These are phyloP conservation scores for Auxenochlorella protothecoides DNA, from an alignment of 139 green algal species.

Conservation along the genomic window DNA sequence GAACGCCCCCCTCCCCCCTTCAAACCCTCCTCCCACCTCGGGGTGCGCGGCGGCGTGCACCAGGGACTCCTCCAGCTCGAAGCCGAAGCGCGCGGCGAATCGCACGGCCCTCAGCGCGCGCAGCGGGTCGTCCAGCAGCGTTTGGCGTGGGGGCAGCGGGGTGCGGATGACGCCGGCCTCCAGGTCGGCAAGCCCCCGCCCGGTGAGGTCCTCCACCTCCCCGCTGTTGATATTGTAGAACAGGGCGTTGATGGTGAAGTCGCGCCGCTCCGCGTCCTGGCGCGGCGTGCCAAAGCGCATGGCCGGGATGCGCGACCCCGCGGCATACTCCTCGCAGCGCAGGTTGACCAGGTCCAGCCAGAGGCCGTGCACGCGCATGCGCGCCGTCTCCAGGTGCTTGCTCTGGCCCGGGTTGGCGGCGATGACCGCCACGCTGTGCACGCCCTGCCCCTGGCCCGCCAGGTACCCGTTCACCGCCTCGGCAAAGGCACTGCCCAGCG, in stretches of 20 bases:
- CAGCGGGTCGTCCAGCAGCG: constrained; percentile 91
- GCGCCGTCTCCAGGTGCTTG: constrained; percentile 97
- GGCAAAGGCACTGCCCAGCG: constrained; percentile 81
- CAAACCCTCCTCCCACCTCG: constrained; percentile 36
- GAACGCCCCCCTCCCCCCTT: no score
- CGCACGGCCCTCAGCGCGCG: constrained; percentile 81
- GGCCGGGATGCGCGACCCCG: constrained; percentile 74
- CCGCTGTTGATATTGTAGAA: constrained; percentile 95
- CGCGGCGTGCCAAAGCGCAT: constrained; percentile 78
- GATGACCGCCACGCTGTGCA: constrained; percentile 71
- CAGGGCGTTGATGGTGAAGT: constrained; percentile 94
- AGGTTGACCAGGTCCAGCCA: constrained; percentile 96
- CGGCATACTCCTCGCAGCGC: constrained; percentile 81
- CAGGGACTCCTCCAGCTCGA: constrained; percentile 69
- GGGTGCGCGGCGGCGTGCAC: constrained; percentile 52
- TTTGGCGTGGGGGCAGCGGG: constrained; percentile 73
- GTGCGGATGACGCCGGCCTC: constrained; percentile 78
- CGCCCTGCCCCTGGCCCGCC: constrained; percentile 36
- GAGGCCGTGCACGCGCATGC: constrained; percentile 58
- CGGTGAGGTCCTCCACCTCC: constrained; percentile 83
- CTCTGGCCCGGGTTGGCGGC: constrained; percentile 92
- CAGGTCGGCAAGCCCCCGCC: constrained; percentile 71
- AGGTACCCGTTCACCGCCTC: constrained; percentile 76
- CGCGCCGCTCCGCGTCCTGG: constrained; percentile 69
- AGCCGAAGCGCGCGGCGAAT: constrained; percentile 81